A percentile compares a stretch with the other conserved stretches of the same genome.
These are phyloP conservation scores for Talaromyces sp. DNA, from an alignment of 2,329 filamentous ascomycete genomes.

Conservation along the genomic window DNA sequence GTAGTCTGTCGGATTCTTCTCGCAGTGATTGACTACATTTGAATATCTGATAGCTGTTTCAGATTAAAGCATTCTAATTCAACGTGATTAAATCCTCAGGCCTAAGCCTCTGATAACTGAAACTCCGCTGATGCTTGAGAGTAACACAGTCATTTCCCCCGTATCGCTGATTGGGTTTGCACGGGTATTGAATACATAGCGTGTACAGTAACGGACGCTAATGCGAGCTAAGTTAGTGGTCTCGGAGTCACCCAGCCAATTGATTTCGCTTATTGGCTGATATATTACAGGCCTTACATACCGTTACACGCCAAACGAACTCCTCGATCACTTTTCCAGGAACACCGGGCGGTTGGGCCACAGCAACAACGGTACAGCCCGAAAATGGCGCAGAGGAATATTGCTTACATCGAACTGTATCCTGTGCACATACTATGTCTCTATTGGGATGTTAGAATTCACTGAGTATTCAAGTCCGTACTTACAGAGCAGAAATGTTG, in stretches of 20 bases:
- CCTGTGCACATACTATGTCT: background rate
- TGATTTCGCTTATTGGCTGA: background rate
- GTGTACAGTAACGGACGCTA: constrained; percentile 1
- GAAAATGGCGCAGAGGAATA: no score
- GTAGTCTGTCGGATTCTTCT: background rate
- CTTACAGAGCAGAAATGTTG: no score
- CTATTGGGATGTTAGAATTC: no score
- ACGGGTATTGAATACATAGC: background rate
- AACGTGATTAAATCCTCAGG: background rate
- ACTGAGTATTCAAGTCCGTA: background rate
- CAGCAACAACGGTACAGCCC: no score
- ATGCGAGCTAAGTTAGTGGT: background rate
- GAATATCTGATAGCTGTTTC: background rate
- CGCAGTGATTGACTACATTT: no score
- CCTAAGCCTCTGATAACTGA: background rate
- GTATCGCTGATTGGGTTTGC: background rate
- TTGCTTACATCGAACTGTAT: background rate
- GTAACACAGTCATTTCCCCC: background rate
- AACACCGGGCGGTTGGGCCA: background rate
- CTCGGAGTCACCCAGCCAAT: background rate
- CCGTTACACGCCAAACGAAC: background rate
- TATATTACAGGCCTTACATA: background rate
- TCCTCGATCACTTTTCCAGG: background rate
- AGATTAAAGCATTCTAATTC: background rate
- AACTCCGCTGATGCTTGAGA: background rate